Evolutionary conservation across 106 monocot genomes (phyloP).

Genomic region (Xerophyta viscosa): DNA sequence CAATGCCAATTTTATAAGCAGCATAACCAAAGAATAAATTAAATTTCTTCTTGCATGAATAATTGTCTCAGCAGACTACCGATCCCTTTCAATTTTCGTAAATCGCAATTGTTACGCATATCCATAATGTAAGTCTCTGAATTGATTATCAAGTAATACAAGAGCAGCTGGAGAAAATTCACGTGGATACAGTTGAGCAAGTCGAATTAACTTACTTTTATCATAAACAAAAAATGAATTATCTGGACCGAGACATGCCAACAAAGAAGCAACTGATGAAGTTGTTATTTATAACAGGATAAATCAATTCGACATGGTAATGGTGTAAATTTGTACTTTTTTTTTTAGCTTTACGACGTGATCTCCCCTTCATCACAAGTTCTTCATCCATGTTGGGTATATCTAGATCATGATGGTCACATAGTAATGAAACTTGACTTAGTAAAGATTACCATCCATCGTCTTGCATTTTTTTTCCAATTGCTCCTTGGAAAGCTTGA

Average conservation of each 20-base stretch:
- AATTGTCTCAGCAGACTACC: too few species aligned
- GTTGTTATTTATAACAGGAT: too few species aligned
- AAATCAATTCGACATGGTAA: too few species aligned
- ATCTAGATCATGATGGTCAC: not conserved
- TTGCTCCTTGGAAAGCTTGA: not conserved
- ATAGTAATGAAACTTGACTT: not conserved
- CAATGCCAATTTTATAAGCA: too few species aligned
- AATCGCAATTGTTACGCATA: too few species aligned
- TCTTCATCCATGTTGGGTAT: not conserved
- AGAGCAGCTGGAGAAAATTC: not conserved
- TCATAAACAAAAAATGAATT: slow-evolving; percentile 2
- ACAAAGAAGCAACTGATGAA: not conserved
- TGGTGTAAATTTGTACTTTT: slow-evolving; percentile 5
- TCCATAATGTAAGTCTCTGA: not conserved
- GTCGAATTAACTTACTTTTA: not conserved
- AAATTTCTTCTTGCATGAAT: too few species aligned
- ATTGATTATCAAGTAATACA: not conserved
- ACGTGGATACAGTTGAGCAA: not conserved
- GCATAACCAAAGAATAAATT: too few species aligned
- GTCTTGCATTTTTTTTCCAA: slow-evolving; percentile 6
- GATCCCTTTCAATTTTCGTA: too few species aligned
- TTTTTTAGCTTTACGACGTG: too few species aligned
- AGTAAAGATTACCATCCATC: slow-evolving; percentile 1
- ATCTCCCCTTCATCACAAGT: not conserved
- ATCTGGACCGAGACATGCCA: slow-evolving; percentile 2